phyloP scores from a whole-genome alignment of 306 rosid species.

The Vachellia pachyceras region DNA sequence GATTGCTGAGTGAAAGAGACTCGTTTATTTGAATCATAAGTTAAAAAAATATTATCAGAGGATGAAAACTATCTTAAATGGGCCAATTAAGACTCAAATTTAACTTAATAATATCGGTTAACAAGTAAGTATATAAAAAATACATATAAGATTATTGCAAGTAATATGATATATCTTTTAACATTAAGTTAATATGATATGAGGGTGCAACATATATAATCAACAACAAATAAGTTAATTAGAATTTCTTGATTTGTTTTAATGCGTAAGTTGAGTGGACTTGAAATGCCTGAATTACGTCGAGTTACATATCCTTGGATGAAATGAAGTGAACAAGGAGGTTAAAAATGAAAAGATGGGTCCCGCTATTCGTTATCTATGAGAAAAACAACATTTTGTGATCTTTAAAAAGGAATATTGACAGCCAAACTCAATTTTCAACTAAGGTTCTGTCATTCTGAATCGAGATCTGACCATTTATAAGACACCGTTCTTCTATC shows the following conservation, averaged over 20 bases:
- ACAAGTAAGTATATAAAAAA: neutral
- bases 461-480: neutral
- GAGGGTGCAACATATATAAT: neutral
- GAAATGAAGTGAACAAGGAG: neutral
- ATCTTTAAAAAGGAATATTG: neutral
- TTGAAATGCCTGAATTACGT: neutral
- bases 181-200: too few species aligned
- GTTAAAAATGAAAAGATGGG: neutral
- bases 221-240: neutral
- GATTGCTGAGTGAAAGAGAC: neutral
- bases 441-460: neutral
- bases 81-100: neutral
- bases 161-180: neutral
- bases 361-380: neutral
- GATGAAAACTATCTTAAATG: neutral
- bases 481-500: neutral
- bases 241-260: neutral
- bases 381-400: neutral
- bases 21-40: neutral
- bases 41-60: too few species aligned
- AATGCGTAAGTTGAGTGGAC: neutral
- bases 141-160: neutral
- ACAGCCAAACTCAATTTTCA: neutral
- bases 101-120: neutral
- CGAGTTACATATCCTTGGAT: neutral